These are phyloP conservation scores for Coffea eugenioides DNA, from an alignment of 257 asterid genomes.

Conservation along the genomic window DNA sequence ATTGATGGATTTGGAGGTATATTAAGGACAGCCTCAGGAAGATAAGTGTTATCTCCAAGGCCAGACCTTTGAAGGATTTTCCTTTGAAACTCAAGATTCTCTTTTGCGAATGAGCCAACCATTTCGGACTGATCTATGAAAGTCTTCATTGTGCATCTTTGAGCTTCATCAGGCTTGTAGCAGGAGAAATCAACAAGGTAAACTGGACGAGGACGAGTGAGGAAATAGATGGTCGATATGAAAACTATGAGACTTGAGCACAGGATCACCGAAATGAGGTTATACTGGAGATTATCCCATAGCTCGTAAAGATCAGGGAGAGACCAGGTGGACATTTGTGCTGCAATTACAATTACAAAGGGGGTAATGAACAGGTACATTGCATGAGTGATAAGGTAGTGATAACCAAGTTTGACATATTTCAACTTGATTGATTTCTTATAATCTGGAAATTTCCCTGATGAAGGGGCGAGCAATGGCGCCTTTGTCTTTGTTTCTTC, in stretches of 20 bases:
- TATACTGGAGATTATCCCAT: constrained; percentile 39
- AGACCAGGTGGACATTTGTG: constrained; percentile 36
- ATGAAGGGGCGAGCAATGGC: constrained; percentile 33
- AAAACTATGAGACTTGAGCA: constrained; percentile 32
- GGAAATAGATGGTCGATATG: constrained; percentile 29
- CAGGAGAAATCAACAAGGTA: constrained; percentile 39
- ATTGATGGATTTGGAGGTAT: constrained; percentile 41
- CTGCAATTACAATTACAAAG: constrained; percentile 24
- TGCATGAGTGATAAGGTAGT: constrained; percentile 39
- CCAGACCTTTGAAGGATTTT: constrained; percentile 41
- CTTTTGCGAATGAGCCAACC: constrained; percentile 32
- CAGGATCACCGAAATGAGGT: constrained; percentile 32
- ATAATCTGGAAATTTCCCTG: constrained; percentile 35
- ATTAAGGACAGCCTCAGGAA: constrained; percentile 38
- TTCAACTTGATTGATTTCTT: constrained; percentile 37
- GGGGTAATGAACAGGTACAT: constrained; percentile 35
- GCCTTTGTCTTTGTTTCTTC: constrained; percentile 16
- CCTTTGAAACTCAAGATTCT: constrained; percentile 38
- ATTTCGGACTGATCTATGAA: constrained; percentile 33
- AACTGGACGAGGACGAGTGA: constrained; percentile 40
- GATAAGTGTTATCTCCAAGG: constrained; percentile 38
- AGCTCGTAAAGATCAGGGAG: constrained; percentile 29
- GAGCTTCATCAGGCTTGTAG: constrained; percentile 38
- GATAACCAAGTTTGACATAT: constrained; percentile 40
- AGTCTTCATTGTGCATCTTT: constrained; percentile 32